Conservation (phyloP, 2,329 filamentous ascomycete genomes). For the Bipolaris sorokiniana region DNA sequence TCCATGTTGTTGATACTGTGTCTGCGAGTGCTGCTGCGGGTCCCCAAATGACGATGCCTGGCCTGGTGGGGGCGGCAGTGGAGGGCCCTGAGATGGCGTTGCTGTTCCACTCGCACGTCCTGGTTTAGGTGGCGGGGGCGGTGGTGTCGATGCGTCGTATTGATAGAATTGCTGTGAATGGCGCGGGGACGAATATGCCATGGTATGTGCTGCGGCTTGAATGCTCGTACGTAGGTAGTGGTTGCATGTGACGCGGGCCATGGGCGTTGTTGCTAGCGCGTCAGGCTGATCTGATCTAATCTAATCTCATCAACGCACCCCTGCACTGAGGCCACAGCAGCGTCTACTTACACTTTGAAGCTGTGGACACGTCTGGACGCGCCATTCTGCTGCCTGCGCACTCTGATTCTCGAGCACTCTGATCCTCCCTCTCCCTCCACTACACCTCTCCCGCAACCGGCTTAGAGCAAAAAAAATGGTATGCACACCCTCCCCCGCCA, state of each 20-base stretch:
- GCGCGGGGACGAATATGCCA: slow-evolving; percentile 49
- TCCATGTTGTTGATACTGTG: slow-evolving; percentile 25
- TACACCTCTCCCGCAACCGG: slow-evolving; percentile 4
- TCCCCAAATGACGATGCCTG: slow-evolving; percentile 34
- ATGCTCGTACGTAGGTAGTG: slow-evolving; percentile 2
- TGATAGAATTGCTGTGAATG: slow-evolving; percentile 48
- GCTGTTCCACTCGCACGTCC: slow-evolving; percentile 50
- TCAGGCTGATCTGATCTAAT: slow-evolving; percentile 39
- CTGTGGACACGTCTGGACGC: slow-evolving; percentile 27
- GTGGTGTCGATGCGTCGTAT: slow-evolving; percentile 54
- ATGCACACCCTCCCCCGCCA: slow-evolving; percentile 19
- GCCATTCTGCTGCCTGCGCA: slow-evolving; percentile 18
- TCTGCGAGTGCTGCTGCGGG: slow-evolving; percentile 26
- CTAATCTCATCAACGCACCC: slow-evolving; percentile 42
- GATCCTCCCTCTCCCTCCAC: background rate
- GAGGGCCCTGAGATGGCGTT: slow-evolving; percentile 52
- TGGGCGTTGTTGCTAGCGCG: slow-evolving; percentile 13
- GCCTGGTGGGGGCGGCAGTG: slow-evolving; percentile 52
- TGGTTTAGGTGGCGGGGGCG: slow-evolving; percentile 56
- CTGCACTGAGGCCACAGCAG: slow-evolving; percentile 45
- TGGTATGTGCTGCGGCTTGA: slow-evolving; percentile 15
- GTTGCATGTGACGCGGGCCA: slow-evolving; percentile 13
- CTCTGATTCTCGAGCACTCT: slow-evolving; percentile 8
- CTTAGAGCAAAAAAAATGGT: slow-evolving; percentile 37
- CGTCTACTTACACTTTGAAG: slow-evolving; percentile 31